Conservation (phyloP, 1,139 yeast genomes). For the Kodamaea sp. region DNA sequence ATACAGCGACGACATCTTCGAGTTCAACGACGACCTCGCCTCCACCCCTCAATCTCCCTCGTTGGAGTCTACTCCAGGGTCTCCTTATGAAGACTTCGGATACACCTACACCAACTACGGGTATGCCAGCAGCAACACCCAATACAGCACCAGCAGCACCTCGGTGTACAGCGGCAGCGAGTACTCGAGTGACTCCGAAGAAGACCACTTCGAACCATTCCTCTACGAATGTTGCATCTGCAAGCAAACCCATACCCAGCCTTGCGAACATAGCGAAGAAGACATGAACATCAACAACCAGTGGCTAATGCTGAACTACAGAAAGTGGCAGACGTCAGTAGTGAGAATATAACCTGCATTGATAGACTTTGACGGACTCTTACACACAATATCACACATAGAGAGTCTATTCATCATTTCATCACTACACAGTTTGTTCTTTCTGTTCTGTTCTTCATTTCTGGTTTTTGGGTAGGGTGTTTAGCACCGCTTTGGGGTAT, state of each 20-base stretch:
- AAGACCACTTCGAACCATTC: conserved; percentile 12
- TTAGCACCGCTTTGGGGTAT: conserved; percentile 3
- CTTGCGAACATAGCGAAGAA: conserved; percentile 17
- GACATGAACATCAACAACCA: conserved; percentile 19
- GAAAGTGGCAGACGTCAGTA: conserved; percentile 20
- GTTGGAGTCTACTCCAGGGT: conserved; percentile 12
- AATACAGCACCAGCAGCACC: conserved; percentile 1
- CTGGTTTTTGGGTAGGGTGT: conserved; percentile 3
- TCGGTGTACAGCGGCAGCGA: conserved; percentile 2
- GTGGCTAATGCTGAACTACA: conserved; percentile 21
- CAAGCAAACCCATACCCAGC: conserved; percentile 17
- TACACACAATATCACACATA: no score
- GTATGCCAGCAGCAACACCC: conserved; percentile 7
- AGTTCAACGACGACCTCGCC: conserved; percentile 16
- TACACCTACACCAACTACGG: conserved; percentile 11
- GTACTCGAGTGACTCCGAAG: conserved; percentile 8
- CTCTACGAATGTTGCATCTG: conserved; percentile 24
- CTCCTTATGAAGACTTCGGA: conserved; percentile 9
- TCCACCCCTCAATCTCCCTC: conserved; percentile 16
- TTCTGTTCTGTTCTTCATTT: no score
- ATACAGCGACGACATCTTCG: conserved; percentile 18
- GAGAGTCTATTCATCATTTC: no score
- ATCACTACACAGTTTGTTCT: no score
- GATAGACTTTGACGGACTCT: no score
- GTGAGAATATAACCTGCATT: conserved; percentile 6